Base-by-base conservation (phyloP, 2,329 filamentous ascomycete genomes). In the Polytolypa hystricis region DNA sequence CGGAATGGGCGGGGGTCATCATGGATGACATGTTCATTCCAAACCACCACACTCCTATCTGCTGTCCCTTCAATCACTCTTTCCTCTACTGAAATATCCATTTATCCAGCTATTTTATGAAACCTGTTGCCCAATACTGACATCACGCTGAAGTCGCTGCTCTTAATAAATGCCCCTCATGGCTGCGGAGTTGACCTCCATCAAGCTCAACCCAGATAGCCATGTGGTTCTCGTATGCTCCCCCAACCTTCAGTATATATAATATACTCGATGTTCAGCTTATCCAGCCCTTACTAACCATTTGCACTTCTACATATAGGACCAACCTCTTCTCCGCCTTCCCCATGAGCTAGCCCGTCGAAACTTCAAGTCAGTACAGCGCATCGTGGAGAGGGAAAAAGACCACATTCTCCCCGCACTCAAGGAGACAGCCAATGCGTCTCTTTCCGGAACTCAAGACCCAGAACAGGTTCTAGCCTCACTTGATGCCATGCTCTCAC, bases 311-410 rank as follows among this genome's bases (percentile, higher is more conserved):
- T n/a, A n/a, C n/a, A n/a, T 30, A 19, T 25, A 89, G 86, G 91
- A 98, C 55, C 89, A 96, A 73, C 82, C 89, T 3, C 81, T 96
- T 47, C 77, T 98, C 47, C 85, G 87, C 21, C 77, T 96, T 15
- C 91, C 91, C 12, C 81, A 89, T 61, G 91, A 96, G 57, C 81
- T 95, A 39, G 79, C 93, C 15, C 81, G 86, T 38, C 89, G 91
- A 58, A 96, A 93, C 64, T 93, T 96, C 64, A 91, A 93, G 52
- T 77, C 80, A 3, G 77, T 80, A 29, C 67, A 62, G 46, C 57
- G 62, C 29, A 52, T 61, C 33, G 58, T 68, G 33, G 66, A 70
- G 43, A 57, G 64, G 37, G 66, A 70, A 39, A 58, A 58, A 42
- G 65, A 68, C 43, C 52, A 64, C 45, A 55, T 69, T 29, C 53